A percentile compares a stretch with the other conserved stretches of the same genome.
Evolutionary conservation across 2,329 filamentous ascomycete species (phyloP).

Genomic region (Aulographum hederae): DNA sequence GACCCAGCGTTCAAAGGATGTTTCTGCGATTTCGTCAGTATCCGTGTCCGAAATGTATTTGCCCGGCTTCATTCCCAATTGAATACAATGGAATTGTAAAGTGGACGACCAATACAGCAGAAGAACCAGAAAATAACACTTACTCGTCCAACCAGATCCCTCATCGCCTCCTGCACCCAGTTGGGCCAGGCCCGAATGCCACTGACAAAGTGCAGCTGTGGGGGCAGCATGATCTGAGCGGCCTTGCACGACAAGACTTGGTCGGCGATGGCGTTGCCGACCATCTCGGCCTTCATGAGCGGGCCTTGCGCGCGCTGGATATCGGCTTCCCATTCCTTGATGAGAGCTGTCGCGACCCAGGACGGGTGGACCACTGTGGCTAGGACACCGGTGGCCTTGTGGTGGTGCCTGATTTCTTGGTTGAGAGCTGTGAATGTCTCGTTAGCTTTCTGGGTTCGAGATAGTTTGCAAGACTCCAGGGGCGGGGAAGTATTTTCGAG

Average conservation of each 20-base stretch:
- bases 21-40: too few relatives aligned
- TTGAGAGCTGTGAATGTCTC: neutral
- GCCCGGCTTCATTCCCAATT: too few relatives aligned
- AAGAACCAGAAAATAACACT: too few relatives aligned
- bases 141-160: constrained; percentile 5
- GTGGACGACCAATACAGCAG: too few relatives aligned
- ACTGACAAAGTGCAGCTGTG: constrained; percentile 7
- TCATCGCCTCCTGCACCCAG: constrained; percentile 26
- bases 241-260: constrained; percentile 31
- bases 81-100: too few relatives aligned
- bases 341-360: constrained; percentile 31
- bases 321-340: constrained; percentile 11
- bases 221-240: constrained; percentile 29
- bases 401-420: constrained; percentile 6
- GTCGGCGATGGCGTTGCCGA: constrained; percentile 30
- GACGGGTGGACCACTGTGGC: constrained; percentile 15
- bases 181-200: constrained; percentile 25
- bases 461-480: constrained; percentile 6
- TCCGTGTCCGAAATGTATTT: too few relatives aligned
- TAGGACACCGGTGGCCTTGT: constrained; percentile 13
- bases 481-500: too few relatives aligned
- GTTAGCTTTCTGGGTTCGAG: constrained; percentile 12
- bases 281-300: constrained; percentile 15
- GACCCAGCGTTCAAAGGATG: too few relatives aligned
- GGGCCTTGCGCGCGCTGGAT: constrained; percentile 6